Conservation (phyloP, 176 grass and related monocot species). For the Chrysopogon serrulatus region DNA sequence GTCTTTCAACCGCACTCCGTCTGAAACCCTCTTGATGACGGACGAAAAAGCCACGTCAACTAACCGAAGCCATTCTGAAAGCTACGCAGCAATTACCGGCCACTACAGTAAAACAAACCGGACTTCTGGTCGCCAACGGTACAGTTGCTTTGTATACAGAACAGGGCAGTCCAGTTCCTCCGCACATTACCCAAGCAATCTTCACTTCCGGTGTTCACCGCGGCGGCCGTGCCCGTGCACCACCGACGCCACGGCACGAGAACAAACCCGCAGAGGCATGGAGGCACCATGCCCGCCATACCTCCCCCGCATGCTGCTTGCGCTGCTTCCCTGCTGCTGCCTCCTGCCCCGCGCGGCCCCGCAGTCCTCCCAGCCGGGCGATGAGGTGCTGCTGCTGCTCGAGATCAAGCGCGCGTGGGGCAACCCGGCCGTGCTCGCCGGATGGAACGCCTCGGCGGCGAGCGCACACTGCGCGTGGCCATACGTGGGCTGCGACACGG, state of each 20-base stretch:
- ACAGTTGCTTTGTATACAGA: background rate
- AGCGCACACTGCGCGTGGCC: constrained; percentile 51
- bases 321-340: background rate
- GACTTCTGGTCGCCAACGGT: background rate
- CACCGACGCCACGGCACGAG: background rate
- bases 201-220: background rate
- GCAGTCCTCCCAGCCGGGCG: constrained; percentile 1
- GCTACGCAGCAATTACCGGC: background rate
- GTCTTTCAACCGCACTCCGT: no score
- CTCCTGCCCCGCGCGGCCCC: background rate
- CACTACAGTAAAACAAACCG: no score
- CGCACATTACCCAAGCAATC: background rate
- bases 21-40: background rate
- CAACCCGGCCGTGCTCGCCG: constrained; percentile 34
- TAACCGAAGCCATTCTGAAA: background rate
- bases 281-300: background rate
- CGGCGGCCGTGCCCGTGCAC: background rate
- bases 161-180: background rate
- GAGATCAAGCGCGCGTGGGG: constrained; percentile 51
- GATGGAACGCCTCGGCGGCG: constrained; percentile 28
- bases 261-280: background rate
- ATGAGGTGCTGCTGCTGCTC: constrained; percentile 41
- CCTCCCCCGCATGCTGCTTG: constrained; percentile 6
- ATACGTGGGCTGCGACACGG: constrained; percentile 32
- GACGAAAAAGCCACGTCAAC: background rate